Evolutionary conservation across 2,329 filamentous ascomycete species (phyloP), one percentile per base, ranked within the genome.

Genomic region (Fusarium sublunatum): DNA sequence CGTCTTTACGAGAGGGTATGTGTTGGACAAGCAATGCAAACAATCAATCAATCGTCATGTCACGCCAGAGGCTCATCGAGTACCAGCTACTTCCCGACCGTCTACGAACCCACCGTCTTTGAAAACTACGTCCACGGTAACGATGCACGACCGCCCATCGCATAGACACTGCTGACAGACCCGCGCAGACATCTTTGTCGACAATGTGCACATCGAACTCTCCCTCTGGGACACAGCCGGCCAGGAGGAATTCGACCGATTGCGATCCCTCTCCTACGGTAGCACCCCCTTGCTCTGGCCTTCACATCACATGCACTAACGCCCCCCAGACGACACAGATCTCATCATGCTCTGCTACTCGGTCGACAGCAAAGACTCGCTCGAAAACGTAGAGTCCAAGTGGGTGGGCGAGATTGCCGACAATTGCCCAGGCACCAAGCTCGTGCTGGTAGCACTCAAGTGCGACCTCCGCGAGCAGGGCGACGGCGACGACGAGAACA

Each of bases 281-380:
- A 75, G 45, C 68, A n/a, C 5, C 11, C 10, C 13, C 40, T 26
- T 9, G 35, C 5, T 19, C 31, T 7, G 19, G 19, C 28, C 28
- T 35, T 32, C 39, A 48, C 32, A 8, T 26, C n/a, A 40, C 28
- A 22, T 13, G 10, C 19, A 38, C 53, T 58, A 53, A 63, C 29
- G 24, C 50, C 5, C 7, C 8, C 2, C 11, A 85, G 83, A 89
- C 68, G 95, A 99, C 75, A 99, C 95, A 49, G 95, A 99, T 74
- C 88, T 96, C 40, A 97, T 99, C 72, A 97, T 99, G 91, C 91
- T 99, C 69, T 99, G 95, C 83, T 99, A 98, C 80, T 95, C 91
- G 71, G 91, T 98, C 75, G 95, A 99, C 79, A 97, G 92, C 75
- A 92, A 91, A 69, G 93, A 97, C 77, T 97, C 93, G 4, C 87